Base-by-base conservation (phyloP, 495 filamentous ascomycete species). In the Lindgomyces ingoldianus region DNA sequence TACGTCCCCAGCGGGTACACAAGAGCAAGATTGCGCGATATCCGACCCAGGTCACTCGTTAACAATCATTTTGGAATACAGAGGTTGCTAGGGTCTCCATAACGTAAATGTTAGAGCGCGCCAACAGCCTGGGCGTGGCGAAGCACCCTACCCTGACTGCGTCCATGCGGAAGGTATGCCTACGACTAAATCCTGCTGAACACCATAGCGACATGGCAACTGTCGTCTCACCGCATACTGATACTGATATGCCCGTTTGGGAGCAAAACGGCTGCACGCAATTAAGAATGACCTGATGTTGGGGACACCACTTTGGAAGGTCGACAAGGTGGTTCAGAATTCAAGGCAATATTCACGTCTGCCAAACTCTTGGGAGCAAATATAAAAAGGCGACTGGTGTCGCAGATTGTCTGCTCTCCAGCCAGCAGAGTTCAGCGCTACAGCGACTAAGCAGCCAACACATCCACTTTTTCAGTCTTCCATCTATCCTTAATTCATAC, bases 181-280 rank as follows among this genome's bases (percentile, higher is more conserved):
- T 49, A 19, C 56, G 52, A 12, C 25, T 21, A 10, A 39, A 55
- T 48, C 64, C 57, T 67, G 57, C 57, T 57, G 21, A 41, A 61
- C 49, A 56, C 41, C 19, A 50, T 24, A 19, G 21, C 57, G 26
- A 26, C 19, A 50, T 24, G 24, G 21, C 57, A 29, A 26, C 51
- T 62, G 57, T 62, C 27, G 57, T 61, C 64, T 67, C 42, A 67
- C 64, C 57, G 64, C 64, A 67, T 67, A 19, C 45, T 42, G 26
- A 52, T 61, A 67, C 51, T 61, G 57, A 50, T 42, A 52, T 65
- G 21, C 22, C 56, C 21, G 11, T 2, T 55, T 59, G 19, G 30
- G 62, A 33, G 29, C 26, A 60, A 16, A 42, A 57, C 11, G 9
- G 36, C 62, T 65, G 62, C 62, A 65, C 1, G 54, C 36, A 57